Conservation (phyloP, 805 yeast genomes). For the Pichia californica region DNA sequence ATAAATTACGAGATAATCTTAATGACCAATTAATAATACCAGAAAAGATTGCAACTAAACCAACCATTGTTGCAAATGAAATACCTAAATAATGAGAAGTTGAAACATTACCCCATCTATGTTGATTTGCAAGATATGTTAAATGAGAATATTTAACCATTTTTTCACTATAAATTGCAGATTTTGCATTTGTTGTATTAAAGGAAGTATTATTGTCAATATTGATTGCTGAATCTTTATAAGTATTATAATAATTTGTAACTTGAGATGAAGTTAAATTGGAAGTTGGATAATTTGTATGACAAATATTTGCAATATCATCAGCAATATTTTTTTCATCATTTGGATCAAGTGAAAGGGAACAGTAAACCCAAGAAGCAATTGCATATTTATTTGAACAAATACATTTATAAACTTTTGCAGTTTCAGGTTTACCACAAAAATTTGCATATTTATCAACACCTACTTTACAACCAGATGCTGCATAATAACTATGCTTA, state of each 20-base stretch:
- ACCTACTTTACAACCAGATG: conserved; percentile 19
- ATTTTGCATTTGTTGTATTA: conserved; percentile 27
- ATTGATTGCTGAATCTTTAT: conserved; percentile 36
- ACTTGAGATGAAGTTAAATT: conserved; percentile 17
- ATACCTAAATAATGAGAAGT: conserved; percentile 41
- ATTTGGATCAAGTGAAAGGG: conserved; percentile 8
- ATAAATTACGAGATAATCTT: conserved; percentile 33
- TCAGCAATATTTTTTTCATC: conserved; percentile 17
- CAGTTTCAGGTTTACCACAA: conserved; percentile 10
- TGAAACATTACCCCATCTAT: conserved; percentile 32
- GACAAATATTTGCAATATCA: conserved; percentile 20
- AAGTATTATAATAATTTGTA: conserved; percentile 16
- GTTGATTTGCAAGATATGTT: conserved; percentile 21
- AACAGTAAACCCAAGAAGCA: conserved; percentile 26
- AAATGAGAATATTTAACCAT: conserved; percentile 20
- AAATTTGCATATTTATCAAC: conserved; percentile 18
- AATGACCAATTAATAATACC: conserved; percentile 36
- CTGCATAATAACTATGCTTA: conserved; percentile 12
- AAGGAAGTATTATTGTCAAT: conserved; percentile 27
- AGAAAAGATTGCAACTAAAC: conserved; percentile 35
- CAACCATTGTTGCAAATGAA: conserved; percentile 45
- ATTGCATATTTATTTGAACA: conserved; percentile 24
- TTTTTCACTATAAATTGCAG: conserved; percentile 30
- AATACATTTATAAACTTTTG: conserved; percentile 15
- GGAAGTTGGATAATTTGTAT: not conserved